phyloP scores from a whole-genome alignment of 83 land plant species.

The Thuja plicata region DNA sequence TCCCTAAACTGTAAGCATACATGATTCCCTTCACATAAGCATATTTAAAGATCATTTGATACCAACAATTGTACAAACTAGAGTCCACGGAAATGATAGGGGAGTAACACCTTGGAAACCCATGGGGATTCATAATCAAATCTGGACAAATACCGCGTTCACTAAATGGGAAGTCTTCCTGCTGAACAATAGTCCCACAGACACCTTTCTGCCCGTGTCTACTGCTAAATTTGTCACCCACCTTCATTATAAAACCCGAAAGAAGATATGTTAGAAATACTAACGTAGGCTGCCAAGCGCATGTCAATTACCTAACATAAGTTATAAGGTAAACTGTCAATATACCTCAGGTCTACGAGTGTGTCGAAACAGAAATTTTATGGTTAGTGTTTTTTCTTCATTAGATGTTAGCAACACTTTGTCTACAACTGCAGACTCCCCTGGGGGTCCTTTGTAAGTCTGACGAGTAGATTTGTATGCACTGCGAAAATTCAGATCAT shows the following conservation, averaged over 20 bases:
- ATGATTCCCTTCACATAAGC: not conserved
- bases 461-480: slow-evolving; percentile 59
- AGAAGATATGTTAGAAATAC: not conserved
- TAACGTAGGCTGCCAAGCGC: not conserved
- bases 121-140: slow-evolving; percentile 99
- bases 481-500: slow-evolving; percentile 31
- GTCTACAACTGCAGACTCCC: slow-evolving; percentile 84
- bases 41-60: not conserved
- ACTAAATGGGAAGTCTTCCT: slow-evolving; percentile 97
- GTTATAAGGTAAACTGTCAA: not conserved
- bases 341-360: slow-evolving; percentile 95
- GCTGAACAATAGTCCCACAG: slow-evolving; percentile 92
- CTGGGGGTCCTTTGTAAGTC: slow-evolving; percentile 72
- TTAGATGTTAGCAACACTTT: slow-evolving; percentile 73
- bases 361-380: slow-evolving; percentile 83
- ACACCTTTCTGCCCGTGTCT: slow-evolving; percentile 99
- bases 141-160: slow-evolving; percentile 98
- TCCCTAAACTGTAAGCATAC: not conserved
- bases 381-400: slow-evolving; percentile 46
- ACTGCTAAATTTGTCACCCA: slow-evolving; percentile 98
- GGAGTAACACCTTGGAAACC: slow-evolving; percentile 85
- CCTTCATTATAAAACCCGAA: slow-evolving; percentile 34
- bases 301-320: not conserved
- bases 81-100: not conserved
- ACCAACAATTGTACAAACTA: not conserved